Percentiles rank a stretch among this genome's conserved stretches.
Evolutionary conservation across 1,139 yeast genomes (phyloP).

Genomic region (Nadsonia commutata): DNA sequence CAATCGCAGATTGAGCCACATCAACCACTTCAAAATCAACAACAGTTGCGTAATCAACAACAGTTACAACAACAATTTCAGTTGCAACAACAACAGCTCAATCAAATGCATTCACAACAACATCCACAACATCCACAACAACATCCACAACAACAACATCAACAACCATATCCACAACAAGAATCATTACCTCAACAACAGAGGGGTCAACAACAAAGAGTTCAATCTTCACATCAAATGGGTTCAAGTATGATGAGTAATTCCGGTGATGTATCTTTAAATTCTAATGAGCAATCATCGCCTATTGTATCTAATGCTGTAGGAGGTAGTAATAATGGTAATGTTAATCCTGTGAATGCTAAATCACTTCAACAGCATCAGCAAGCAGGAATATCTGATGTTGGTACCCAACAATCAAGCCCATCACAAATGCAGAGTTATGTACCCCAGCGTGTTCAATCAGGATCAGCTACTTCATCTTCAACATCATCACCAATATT

Average conservation of each 20-base stretch:
- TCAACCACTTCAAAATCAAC: conserved; percentile 6
- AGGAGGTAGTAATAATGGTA: too few relatives aligned
- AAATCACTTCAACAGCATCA: too few relatives aligned
- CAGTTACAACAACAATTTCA: conserved; percentile 13
- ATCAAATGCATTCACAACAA: conserved; percentile 9
- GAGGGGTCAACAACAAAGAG: conserved; percentile 1
- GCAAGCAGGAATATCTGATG: conserved; percentile 2
- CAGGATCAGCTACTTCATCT: conserved; percentile 3
- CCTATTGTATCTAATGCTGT: too few relatives aligned
- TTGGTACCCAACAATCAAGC: conserved; percentile 6
- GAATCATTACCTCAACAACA: conserved; percentile 9
- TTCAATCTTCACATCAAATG: too few relatives aligned
- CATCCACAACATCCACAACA: conserved; percentile 15
- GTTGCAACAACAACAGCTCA: conserved; percentile 11
- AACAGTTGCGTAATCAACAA: conserved; percentile 12
- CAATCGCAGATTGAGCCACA: conserved; percentile 8
- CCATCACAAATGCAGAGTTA: conserved; percentile 7
- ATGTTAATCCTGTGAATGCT: too few relatives aligned
- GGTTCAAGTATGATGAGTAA: too few relatives aligned
- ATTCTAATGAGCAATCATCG: too few relatives aligned
- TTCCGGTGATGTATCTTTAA: too few relatives aligned
- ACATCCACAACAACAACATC: conserved; percentile 17
- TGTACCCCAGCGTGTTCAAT: conserved; percentile 5
- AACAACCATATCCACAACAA: conserved; percentile 8
- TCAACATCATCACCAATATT: conserved; percentile 5